Conservation (phyloP, 805 yeast species). For the Candida dajiaensis region DNA sequence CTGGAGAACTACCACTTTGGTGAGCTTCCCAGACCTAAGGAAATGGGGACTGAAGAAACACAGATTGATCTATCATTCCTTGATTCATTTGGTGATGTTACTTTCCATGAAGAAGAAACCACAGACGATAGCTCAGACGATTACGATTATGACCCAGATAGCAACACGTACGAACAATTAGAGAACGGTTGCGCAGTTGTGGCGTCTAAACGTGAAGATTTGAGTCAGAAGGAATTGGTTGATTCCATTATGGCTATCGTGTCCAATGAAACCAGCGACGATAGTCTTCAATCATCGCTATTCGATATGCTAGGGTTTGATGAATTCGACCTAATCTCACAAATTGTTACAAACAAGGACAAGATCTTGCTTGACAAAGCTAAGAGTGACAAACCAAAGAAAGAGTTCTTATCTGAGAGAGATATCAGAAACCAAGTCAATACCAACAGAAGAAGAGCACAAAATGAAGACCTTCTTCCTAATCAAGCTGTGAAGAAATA, state of each 20-base stretch:
- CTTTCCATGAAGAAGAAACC: conserved; percentile 18
- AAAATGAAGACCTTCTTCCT: conserved; percentile 43
- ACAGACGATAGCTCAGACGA: conserved; percentile 11
- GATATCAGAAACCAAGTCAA: conserved; percentile 50
- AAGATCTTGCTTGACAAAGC: conserved; percentile 22
- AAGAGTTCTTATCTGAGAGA: conserved; percentile 41
- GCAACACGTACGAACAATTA: conserved; percentile 14
- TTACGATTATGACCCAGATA: conserved; percentile 8
- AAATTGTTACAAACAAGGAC: conserved; percentile 43
- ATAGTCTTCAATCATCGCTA: conserved; percentile 61
- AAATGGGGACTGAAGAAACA: conserved; percentile 31
- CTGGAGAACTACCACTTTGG: conserved; percentile 27
- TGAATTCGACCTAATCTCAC: conserved; percentile 72
- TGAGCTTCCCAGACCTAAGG: conserved; percentile 28
- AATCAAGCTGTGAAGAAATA: conserved; percentile 46
- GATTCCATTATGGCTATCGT: conserved; percentile 28
- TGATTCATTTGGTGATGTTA: conserved; percentile 28
- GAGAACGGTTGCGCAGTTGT: conserved; percentile 26
- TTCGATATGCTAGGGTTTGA: conserved; percentile 84
- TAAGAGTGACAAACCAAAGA: conserved; percentile 19
- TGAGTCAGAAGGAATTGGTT: conserved; percentile 28
- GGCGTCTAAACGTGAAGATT: conserved; percentile 28
- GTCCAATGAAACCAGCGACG: conserved; percentile 38
- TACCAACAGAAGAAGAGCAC: conserved; percentile 43
- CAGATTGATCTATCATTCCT: conserved; percentile 31